Evolutionary conservation across 2,329 filamentous ascomycete genomes (phyloP).

Genomic region (Aspergillus persii): DNA sequence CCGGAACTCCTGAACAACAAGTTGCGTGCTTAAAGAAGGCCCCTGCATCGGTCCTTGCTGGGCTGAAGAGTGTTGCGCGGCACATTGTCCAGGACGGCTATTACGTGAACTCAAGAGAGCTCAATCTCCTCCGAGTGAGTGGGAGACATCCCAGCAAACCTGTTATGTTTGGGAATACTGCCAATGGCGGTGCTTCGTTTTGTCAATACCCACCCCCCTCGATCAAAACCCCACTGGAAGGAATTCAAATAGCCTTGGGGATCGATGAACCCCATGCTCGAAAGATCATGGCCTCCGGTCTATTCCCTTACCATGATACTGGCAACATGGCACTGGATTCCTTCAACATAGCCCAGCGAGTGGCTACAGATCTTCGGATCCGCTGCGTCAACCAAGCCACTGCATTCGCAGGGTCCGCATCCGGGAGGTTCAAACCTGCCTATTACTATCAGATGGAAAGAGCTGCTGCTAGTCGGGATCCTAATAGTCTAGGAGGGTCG

Average conservation of each 20-base stretch:
- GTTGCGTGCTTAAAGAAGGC: slow-evolving; percentile 55
- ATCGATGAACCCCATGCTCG: slow-evolving; percentile 46
- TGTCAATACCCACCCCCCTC: slow-evolving; percentile 48
- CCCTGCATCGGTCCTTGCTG: slow-evolving; percentile 26
- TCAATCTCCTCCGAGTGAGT: slow-evolving; percentile 46
- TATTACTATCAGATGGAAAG: slow-evolving; percentile 62
- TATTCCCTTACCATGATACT: slow-evolving; percentile 51
- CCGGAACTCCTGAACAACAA: slow-evolving; percentile 44
- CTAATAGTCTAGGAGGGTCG: slow-evolving; percentile 51
- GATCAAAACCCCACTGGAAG: slow-evolving; percentile 42
- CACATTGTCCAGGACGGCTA: slow-evolving; percentile 60
- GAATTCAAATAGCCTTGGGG: slow-evolving; percentile 45
- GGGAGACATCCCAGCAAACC: slow-evolving; percentile 49
- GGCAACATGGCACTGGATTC: slow-evolving; percentile 54
- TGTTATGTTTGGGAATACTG: slow-evolving; percentile 56
- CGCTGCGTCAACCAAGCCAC: slow-evolving; percentile 60
- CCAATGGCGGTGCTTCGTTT: slow-evolving; percentile 58
- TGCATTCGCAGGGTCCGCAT: slow-evolving; percentile 48
- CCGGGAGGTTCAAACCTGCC: slow-evolving; percentile 46
- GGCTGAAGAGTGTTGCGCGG: slow-evolving; percentile 25
- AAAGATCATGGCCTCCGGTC: slow-evolving; percentile 42
- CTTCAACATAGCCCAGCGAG: slow-evolving; percentile 54
- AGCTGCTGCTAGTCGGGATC: slow-evolving; percentile 52
- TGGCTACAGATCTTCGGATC: slow-evolving; percentile 59
- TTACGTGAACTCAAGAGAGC: slow-evolving; percentile 52